Evolutionary conservation across 495 filamentous ascomycete genomes (phyloP).

Genomic region (Astrocystis sublimbata): DNA sequence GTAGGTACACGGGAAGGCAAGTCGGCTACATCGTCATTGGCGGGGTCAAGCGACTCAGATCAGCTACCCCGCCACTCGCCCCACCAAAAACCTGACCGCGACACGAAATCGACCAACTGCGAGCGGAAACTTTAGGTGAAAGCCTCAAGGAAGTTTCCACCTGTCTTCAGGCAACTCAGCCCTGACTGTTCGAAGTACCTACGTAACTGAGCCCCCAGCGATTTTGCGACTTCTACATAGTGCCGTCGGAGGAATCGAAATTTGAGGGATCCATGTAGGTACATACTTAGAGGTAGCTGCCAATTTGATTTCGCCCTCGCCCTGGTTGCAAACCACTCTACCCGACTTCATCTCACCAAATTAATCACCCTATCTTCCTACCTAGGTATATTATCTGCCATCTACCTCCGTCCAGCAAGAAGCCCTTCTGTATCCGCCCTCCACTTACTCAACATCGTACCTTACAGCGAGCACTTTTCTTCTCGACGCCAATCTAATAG

Average conservation of each 20-base stretch:
- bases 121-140: background rate
- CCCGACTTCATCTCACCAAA: background rate
- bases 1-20: no score
- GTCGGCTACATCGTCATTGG: constrained; percentile 24
- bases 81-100: constrained; percentile 18
- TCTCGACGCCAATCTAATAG: background rate
- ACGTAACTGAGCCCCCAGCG: no score
- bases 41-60: constrained; percentile 20
- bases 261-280: background rate
- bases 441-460: background rate
- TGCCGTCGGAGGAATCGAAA: background rate
- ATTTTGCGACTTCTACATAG: background rate
- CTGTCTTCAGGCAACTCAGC: no score
- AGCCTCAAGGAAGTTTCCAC: background rate
- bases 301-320: background rate
- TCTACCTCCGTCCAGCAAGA: no score
- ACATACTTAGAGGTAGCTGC: no score
- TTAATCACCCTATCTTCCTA: background rate
- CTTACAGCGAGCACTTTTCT: background rate
- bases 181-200: no score
- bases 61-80: constrained; percentile 18
- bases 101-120: constrained; percentile 19
- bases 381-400: no score
- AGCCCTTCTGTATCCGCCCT: background rate
- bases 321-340: background rate